Conservation (phyloP, 129 eudicot species). For the Escallonia rubra region DNA sequence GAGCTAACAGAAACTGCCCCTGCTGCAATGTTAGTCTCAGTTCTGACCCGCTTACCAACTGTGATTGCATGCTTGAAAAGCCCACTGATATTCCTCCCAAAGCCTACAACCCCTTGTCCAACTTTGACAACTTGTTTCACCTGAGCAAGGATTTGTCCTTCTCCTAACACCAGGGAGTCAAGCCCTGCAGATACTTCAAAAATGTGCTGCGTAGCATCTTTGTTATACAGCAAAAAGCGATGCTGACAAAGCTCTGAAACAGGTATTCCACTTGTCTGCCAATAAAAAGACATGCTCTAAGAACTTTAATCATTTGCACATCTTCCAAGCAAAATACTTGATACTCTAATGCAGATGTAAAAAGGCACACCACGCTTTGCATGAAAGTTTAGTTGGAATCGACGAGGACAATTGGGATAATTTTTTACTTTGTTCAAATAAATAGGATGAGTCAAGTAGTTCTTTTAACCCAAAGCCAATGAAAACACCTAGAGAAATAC, state of each 20-base stretch:
- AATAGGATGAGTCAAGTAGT: too few species aligned
- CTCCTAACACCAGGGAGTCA: conserved; percentile 81
- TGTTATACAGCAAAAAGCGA: conserved; percentile 74
- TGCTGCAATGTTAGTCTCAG: conserved; percentile 66
- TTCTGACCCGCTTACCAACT: conserved; percentile 76
- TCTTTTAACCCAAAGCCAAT: too few species aligned
- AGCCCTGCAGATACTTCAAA: conserved; percentile 89
- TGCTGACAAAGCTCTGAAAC: conserved; percentile 69
- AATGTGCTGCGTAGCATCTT: conserved; percentile 81
- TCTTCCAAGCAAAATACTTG: not conserved
- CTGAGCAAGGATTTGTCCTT: conserved; percentile 93
- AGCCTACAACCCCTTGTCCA: conserved; percentile 85
- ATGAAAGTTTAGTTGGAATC: too few species aligned
- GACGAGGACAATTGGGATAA: too few species aligned
- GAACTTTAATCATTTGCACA: not conserved
- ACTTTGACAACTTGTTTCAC: conserved; percentile 84
- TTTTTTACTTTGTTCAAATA: too few species aligned
- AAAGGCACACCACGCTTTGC: too few species aligned
- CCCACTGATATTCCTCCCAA: conserved; percentile 85
- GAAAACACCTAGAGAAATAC: too few species aligned
- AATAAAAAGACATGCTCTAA: not conserved
- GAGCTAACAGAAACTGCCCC: conserved; percentile 96
- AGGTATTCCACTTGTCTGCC: conserved; percentile 83
- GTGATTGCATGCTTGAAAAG: conserved; percentile 88
- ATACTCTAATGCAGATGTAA: not conserved